Evolutionary conservation across 2,329 filamentous ascomycete species (phyloP).

Genomic region (Colletotrichum limetticola): DNA sequence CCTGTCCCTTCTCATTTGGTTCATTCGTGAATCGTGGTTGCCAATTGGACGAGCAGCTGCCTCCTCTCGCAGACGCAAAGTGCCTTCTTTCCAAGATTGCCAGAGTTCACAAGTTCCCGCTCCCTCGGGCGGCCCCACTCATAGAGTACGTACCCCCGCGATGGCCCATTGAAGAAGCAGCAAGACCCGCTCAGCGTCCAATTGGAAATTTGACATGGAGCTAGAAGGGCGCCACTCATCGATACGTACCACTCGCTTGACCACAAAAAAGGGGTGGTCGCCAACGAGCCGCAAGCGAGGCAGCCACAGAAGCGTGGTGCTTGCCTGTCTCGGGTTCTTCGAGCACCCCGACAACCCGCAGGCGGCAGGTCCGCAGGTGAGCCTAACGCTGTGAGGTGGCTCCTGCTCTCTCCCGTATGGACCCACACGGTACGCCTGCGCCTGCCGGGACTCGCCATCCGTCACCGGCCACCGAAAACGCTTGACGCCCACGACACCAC

Average conservation of each 20-base stretch:
- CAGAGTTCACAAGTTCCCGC: conserved; percentile 1
- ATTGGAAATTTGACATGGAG: conserved; percentile 18
- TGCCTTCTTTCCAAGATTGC: neutral
- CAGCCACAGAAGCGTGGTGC: conserved; percentile 2
- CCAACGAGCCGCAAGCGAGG: conserved; percentile 26
- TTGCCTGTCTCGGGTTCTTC: conserved; percentile 27
- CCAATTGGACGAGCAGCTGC: neutral
- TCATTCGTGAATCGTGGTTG: neutral
- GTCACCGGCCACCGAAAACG: conserved; percentile 8
- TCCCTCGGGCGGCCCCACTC: conserved; percentile 1
- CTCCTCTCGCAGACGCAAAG: neutral
- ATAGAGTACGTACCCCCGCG: neutral
- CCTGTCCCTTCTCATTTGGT: neutral
- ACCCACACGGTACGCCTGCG: neutral
- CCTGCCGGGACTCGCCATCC: conserved; percentile 1
- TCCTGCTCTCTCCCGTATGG: neutral
- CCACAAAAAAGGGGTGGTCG: neutral
- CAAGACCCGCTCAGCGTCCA: neutral
- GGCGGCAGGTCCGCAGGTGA: neutral
- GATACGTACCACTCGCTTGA: neutral
- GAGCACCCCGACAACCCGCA: conserved; percentile 33
- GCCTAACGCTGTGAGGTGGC: neutral
- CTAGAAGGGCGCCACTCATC: neutral
- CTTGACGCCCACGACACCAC: too few species aligned
- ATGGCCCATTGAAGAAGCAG: conserved; percentile 23